A percentile compares a stretch with the other conserved stretches of the same genome.
Conservation (phyloP, 495 filamentous ascomycete species). For the Tetracladium setigerum region DNA sequence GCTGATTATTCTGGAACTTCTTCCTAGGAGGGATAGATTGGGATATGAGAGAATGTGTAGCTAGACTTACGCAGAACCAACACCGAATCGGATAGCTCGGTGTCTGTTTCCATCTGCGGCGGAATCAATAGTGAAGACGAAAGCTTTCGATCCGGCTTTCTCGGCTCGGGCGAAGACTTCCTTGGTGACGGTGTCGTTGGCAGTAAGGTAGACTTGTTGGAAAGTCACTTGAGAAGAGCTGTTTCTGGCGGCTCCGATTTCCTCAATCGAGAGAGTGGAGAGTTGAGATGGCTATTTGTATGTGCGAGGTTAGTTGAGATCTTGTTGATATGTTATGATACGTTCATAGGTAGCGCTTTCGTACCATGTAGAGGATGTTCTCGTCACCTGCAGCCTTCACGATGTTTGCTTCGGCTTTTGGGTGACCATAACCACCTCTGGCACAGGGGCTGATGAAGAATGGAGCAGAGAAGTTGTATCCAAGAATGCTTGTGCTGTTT, state of each 20-base stretch:
- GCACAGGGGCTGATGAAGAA: constrained; percentile 36
- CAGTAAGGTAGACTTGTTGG: constrained; percentile 32
- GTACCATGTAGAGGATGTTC: constrained; percentile 29
- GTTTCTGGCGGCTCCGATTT: constrained; percentile 26
- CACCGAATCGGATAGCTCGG: constrained; percentile 14
- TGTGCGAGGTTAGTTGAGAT: too few relatives aligned
- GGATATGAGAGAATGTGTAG: too few relatives aligned
- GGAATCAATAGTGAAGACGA: constrained; percentile 25
- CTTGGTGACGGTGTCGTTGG: constrained; percentile 26
- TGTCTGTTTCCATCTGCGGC: constrained; percentile 19
- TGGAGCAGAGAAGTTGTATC: constrained; percentile 33
- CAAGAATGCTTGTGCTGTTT: constrained; percentile 26
- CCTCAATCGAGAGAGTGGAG: constrained; percentile 27
- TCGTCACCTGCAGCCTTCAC: constrained; percentile 26
- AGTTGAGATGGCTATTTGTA: constrained; percentile 14
- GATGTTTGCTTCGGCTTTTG: constrained; percentile 29
- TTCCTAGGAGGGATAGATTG: too few relatives aligned
- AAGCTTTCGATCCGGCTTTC: constrained; percentile 20
- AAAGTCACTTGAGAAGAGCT: constrained; percentile 26
- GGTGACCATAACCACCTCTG: constrained; percentile 28
- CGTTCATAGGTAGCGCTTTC: neutral
- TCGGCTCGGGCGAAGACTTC: constrained; percentile 17
- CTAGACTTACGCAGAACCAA: neutral
- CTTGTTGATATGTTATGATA: neutral
- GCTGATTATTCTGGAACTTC: too few relatives aligned